Evolutionary conservation across 192 early-diverging fungal genomes (phyloP).

Genomic region (Haplosporangium gracile): DNA sequence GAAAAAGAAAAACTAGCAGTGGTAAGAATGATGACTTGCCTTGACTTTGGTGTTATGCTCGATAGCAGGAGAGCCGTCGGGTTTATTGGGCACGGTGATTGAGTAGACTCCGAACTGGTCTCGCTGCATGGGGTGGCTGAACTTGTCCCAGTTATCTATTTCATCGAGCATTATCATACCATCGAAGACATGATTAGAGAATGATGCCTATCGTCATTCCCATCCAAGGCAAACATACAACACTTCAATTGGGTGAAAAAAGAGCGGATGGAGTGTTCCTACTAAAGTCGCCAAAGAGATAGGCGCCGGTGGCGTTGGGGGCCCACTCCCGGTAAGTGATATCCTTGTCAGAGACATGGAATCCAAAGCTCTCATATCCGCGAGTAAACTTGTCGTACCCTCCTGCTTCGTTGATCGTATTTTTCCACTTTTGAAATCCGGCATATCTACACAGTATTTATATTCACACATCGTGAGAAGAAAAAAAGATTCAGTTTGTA

Average conservation of each 20-base stretch:
- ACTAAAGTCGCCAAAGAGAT: conserved; percentile 96
- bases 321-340: conserved; percentile 97
- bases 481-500: neutral
- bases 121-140: conserved; percentile 81
- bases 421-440: conserved; percentile 76
- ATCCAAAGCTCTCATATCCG: conserved; percentile 86
- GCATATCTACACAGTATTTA: conserved; percentile 55
- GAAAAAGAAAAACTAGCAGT: conserved; percentile 12
- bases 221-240: neutral
- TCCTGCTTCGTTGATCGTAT: conserved; percentile 80
- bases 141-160: conserved; percentile 87
- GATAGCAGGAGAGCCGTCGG: conserved; percentile 76
- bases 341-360: conserved; percentile 75
- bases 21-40: conserved; percentile 39
- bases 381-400: conserved; percentile 89
- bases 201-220: neutral
- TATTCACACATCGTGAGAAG: neutral
- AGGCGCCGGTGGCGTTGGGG: conserved; percentile 82
- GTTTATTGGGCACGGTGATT: conserved; percentile 73
- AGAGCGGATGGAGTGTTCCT: neutral
- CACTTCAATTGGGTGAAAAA: neutral
- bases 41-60: conserved; percentile 92
- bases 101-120: conserved; percentile 90
- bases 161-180: conserved; percentile 4
- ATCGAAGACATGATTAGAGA: conserved; percentile 9